A percentile compares a stretch with the other conserved stretches of the same genome.
These are phyloP conservation scores for Anthracocystis walkeri DNA, from an alignment of 1,284 basidiomycete species.

Conservation along the genomic window DNA sequence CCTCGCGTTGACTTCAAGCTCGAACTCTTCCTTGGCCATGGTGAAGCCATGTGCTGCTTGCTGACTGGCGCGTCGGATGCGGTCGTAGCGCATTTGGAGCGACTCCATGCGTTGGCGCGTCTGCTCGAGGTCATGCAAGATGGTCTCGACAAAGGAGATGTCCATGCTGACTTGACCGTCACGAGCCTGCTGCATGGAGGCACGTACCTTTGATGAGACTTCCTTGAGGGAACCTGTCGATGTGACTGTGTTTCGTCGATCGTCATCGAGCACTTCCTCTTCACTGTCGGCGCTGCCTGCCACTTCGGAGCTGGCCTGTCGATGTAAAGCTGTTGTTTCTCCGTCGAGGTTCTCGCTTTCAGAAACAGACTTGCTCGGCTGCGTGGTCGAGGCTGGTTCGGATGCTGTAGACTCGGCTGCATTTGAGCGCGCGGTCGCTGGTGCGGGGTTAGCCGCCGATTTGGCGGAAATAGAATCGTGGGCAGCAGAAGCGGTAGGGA, in stretches of 20 bases:
- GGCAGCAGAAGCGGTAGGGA: conserved; percentile 3
- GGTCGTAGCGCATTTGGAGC: conserved; percentile 83
- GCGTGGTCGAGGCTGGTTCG: background rate
- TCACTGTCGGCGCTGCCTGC: conserved; percentile 23
- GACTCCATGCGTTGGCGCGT: conserved; percentile 77
- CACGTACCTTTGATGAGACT: conserved; percentile 72
- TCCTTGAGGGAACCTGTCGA: conserved; percentile 48
- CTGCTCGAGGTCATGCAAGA: conserved; percentile 79
- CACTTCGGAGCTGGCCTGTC: background rate
- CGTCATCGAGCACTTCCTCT: conserved; percentile 34
- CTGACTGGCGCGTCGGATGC: conserved; percentile 82
- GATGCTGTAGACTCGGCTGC: background rate
- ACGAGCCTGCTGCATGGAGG: conserved; percentile 76
- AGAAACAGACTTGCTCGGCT: background rate
- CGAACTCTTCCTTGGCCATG: conserved; percentile 92
- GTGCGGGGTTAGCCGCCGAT: background rate
- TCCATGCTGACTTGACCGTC: conserved; percentile 79
- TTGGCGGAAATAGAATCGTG: too few relatives aligned
- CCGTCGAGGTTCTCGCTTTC: background rate
- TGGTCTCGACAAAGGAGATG: conserved; percentile 78
- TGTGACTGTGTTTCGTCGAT: conserved; percentile 4
- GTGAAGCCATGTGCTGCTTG: conserved; percentile 91
- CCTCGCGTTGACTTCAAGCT: conserved; percentile 85
- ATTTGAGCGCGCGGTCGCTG: background rate
- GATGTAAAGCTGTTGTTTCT: background rate